Conservation (phyloP, 164 flowering plant species). For the Protea cynaroides region DNA sequence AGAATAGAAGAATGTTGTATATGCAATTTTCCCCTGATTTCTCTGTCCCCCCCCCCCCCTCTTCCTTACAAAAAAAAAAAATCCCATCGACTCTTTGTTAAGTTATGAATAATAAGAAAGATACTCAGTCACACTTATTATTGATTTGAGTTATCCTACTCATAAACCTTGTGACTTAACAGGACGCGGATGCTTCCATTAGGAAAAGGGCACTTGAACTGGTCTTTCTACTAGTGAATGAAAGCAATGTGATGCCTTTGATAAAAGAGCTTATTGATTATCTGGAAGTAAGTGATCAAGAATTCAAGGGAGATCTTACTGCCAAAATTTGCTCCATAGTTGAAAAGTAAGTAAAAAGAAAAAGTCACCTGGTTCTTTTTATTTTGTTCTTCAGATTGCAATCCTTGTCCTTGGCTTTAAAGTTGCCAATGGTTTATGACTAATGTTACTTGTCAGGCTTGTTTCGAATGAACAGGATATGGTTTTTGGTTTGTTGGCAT, state of each 20-base stretch:
- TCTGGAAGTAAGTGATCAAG: slow-evolving; percentile 90
- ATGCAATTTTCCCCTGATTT: too few relatives aligned
- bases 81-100: too few relatives aligned
- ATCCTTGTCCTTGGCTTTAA: not conserved
- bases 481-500: too few relatives aligned
- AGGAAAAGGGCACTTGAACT: slow-evolving; percentile 97
- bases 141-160: slow-evolving; percentile 1
- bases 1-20: too few relatives aligned
- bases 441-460: not conserved
- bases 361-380: not conserved
- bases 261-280: slow-evolving; percentile 91
- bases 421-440: not conserved
- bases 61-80: too few relatives aligned
- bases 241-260: slow-evolving; percentile 76
- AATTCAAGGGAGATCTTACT: slow-evolving; percentile 92
- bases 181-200: slow-evolving; percentile 98
- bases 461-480: not conserved
- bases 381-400: not conserved
- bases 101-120: too few relatives aligned
- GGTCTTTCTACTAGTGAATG: slow-evolving; percentile 84
- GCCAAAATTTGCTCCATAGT: slow-evolving; percentile 96
- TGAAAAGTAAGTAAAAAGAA: slow-evolving; percentile 64
- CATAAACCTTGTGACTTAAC: slow-evolving; percentile 19
- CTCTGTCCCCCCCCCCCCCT: too few relatives aligned
- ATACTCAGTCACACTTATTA: not conserved